Base-by-base conservation (phyloP, 768 basidiomycete species). In the Saitozyma sp. region DNA sequence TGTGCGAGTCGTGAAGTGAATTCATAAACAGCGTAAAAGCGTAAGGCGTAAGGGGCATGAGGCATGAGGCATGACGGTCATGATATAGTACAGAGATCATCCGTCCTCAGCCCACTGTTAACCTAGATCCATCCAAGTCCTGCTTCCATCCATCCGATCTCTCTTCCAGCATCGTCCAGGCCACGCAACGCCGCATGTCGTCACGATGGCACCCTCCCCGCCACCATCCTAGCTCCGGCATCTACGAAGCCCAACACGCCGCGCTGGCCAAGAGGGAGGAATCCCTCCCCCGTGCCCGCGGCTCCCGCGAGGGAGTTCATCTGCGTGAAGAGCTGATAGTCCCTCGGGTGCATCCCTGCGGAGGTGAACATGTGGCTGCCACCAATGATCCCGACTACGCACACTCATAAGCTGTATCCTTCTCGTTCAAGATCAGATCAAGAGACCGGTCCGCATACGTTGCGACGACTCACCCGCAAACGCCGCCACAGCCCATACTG, bases 291-390 rank as follows among this genome's bases (percentile, higher is more conserved):
- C 0, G 56, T 68, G 9, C 74, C 74, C 7, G 62, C 52, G 7
- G 61, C 66, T 6, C 61, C 50, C n/a, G 74, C 74, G 11, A 76
- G 58, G 9, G 59, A 69, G 50, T 76, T 76, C 74, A 76, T 73
- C 56, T 64, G 58, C 9, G 49, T 42, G 51, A 71, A 76, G 10
- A 76, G 61, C n/a, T 69, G 68, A 45, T 63, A 63, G 54, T 75
- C 74, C 14, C 74, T 20, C 13, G 71, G 53, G 57, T 71, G 56
- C 39, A 73, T 66, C 17, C 69, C 71, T 38, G 59, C 50, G 13
- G 56, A 45, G 10, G 42, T 58, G 40, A 43, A 66, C 8, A 67
- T 53, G 19, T 66, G 63, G 7, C 69, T 54, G 6, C 69, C 69
- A 17, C 64, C 53, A 5, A 69, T 61, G 1, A 73, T 54, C 10